These are phyloP conservation scores for Russula sp. DNA, from an alignment of 768 basidiomycete genomes.

Conservation along the genomic window DNA sequence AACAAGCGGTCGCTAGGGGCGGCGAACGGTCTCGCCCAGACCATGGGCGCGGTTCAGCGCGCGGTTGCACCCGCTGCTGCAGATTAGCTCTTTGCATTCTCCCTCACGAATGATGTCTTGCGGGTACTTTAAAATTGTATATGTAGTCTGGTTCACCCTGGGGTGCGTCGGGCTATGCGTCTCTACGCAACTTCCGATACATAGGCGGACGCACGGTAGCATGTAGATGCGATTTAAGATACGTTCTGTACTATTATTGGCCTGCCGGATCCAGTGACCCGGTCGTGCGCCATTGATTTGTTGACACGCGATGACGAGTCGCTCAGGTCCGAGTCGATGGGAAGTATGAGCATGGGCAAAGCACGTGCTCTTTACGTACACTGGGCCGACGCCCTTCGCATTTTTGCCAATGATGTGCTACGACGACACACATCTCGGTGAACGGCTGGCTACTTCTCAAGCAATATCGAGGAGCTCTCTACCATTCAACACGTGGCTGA, in stretches of 20 bases:
- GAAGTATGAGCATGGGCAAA: too few relatives aligned
- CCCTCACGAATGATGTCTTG: conserved; percentile 41
- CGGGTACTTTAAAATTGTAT: conserved; percentile 32
- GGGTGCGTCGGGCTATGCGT: background rate
- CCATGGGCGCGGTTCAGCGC: conserved; percentile 32
- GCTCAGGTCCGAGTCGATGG: too few relatives aligned
- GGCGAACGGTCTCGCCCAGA: conserved; percentile 50
- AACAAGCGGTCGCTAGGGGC: conserved; percentile 59
- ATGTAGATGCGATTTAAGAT: too few relatives aligned
- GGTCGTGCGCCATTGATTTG: too few relatives aligned
- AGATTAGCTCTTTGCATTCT: conserved; percentile 60
- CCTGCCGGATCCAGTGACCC: too few relatives aligned
- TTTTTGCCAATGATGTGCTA: conserved; percentile 20
- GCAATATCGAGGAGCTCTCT: conserved; percentile 17
- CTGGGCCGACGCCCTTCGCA: conserved; percentile 16
- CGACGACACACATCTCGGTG: conserved; percentile 18
- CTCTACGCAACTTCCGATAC: conserved; percentile 1
- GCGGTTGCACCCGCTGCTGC: conserved; percentile 47
- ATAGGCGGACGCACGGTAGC: background rate
- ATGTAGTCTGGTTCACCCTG: background rate
- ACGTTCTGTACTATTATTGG: too few relatives aligned
- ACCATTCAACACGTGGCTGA: conserved; percentile 16
- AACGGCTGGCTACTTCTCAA: conserved; percentile 18
- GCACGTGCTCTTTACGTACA: too few relatives aligned
- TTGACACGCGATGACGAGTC: too few relatives aligned